These are phyloP conservation scores for Cladophialophora psammophila DNA, from an alignment of 2,329 filamentous ascomycete species.

Conservation along the genomic window DNA sequence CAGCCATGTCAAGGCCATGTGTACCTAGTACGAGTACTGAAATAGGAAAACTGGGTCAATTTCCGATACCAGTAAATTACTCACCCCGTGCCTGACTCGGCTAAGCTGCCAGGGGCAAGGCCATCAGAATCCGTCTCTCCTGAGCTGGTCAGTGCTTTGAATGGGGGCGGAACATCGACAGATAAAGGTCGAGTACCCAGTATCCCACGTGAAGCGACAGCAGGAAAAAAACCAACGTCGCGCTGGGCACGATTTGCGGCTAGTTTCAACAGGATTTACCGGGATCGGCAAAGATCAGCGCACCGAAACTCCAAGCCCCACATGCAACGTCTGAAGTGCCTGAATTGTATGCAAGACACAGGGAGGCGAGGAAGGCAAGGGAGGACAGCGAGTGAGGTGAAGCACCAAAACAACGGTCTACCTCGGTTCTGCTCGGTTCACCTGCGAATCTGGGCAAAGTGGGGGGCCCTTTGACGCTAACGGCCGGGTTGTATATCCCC, in stretches of 20 bases:
- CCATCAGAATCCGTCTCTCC: not conserved
- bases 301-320: not conserved
- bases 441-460: not conserved
- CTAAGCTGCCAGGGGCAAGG: not conserved
- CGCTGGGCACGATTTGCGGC: not conserved
- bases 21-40: not conserved
- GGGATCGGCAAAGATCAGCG: not conserved
- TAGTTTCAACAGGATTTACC: not conserved
- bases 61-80: slow-evolving; percentile 4
- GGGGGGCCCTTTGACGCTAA: not conserved
- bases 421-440: too few species aligned
- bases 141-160: not conserved
- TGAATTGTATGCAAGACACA: not conserved
- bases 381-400: not conserved
- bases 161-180: slow-evolving; percentile 1
- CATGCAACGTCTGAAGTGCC: not conserved
- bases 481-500: not conserved
- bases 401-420: not conserved
- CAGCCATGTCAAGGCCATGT: not conserved
- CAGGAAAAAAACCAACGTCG: not conserved
- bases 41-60: not conserved
- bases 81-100: not conserved
- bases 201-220: not conserved
- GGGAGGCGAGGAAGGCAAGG: not conserved
- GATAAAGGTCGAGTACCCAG: not conserved